These are phyloP conservation scores for Cyberlindnera meyerae DNA, from an alignment of 805 yeast genomes.

Conservation along the genomic window DNA sequence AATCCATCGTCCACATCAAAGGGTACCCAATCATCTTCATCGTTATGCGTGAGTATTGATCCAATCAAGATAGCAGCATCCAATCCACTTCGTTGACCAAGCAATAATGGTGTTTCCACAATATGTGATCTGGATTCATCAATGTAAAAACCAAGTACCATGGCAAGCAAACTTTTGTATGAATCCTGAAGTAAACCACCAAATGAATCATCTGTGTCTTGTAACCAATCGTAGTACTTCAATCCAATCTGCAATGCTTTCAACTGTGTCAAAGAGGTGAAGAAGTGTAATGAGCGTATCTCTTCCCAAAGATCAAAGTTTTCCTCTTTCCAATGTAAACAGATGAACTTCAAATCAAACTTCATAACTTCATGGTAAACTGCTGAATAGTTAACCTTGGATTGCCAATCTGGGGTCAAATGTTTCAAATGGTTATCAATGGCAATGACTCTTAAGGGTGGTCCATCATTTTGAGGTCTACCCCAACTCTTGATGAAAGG, in stretches of 20 bases:
- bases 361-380: conserved; percentile 51
- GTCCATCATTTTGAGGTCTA: conserved; percentile 94
- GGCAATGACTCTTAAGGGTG: conserved; percentile 73
- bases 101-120: conserved; percentile 59
- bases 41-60: conserved; percentile 37
- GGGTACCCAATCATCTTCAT: conserved; percentile 50
- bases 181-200: conserved; percentile 18
- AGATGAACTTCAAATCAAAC: conserved; percentile 65
- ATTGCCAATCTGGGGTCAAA: conserved; percentile 29
- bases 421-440: conserved; percentile 49
- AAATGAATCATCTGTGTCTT: conserved; percentile 27
- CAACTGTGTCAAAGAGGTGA: conserved; percentile 71
- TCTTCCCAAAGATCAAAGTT: conserved; percentile 98
- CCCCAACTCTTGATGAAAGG: conserved; percentile 78
- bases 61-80: conserved; percentile 67
- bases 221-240: conserved; percentile 29
- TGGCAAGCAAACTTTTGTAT: conserved; percentile 24
- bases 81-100: conserved; percentile 57
- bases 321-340: conserved; percentile 51
- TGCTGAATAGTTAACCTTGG: conserved; percentile 26
- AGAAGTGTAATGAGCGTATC: conserved; percentile 66
- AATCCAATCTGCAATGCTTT: conserved; percentile 62
- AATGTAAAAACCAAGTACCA: conserved; percentile 33
- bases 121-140: conserved; percentile 45
- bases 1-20: conserved; percentile 55